Evolutionary conservation across 768 basidiomycete genomes (phyloP).

Genomic region (Mrakia blollopis): DNA sequence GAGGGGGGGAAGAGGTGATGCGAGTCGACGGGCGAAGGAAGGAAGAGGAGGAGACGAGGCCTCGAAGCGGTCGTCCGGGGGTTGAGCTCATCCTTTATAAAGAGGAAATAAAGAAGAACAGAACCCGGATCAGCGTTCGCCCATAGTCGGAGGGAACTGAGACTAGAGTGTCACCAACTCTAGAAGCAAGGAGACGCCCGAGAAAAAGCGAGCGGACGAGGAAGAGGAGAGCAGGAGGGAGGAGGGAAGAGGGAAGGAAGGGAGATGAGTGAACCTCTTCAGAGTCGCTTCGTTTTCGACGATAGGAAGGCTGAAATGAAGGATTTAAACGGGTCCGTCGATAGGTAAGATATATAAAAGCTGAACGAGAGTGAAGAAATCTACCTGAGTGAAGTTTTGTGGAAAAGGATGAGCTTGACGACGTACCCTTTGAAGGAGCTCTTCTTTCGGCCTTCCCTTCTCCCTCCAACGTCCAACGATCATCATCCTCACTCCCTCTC

Average conservation of each 20-base stretch:
- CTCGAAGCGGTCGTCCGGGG: neutral
- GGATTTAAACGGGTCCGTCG: too few species aligned
- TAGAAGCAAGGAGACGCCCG: neutral
- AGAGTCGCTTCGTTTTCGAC: neutral
- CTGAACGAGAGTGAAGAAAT: too few species aligned
- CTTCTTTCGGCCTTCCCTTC: neutral
- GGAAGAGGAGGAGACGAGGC: neutral
- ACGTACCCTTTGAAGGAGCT: neutral
- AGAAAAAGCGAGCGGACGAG: neutral
- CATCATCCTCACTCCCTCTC: neutral
- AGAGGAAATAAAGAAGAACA: neutral
- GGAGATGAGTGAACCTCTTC: neutral
- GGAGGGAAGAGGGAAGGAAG: neutral
- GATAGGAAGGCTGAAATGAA: too few species aligned
- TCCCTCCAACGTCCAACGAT: neutral
- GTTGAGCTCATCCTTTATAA: neutral
- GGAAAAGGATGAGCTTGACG: too few species aligned
- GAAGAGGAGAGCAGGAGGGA: neutral
- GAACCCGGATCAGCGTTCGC: too few species aligned
- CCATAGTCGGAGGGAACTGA: too few species aligned
- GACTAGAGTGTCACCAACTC: too few species aligned
- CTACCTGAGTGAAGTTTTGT: too few species aligned
- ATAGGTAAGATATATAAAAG: too few species aligned
- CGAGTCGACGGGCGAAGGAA: neutral
- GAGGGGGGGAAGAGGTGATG: neutral